Base-by-base conservation (phyloP, 768 basidiomycete genomes). In the Amanita pseudoporphyria region DNA sequence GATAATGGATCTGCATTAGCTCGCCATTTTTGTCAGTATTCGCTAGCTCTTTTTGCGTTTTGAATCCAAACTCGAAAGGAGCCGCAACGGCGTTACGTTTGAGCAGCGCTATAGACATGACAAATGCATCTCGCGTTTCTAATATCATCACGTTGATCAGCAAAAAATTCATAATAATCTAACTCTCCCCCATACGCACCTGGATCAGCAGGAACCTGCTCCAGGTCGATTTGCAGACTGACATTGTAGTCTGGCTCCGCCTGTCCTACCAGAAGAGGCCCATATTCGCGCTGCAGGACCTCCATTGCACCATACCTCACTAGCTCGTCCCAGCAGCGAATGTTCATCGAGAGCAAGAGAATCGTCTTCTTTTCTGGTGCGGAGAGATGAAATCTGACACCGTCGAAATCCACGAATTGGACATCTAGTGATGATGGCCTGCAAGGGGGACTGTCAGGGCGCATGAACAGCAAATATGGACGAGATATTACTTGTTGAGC, bases 331-430 rank as follows among this genome's bases (percentile, higher is more conserved):
- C 95, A 99, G 71, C 95, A 99, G 43, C 89, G 84, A 52, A 98
- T 93, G 65, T 84, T 84, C 92, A 99, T 98, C 26, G 95, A 98
- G 18, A 99, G 77, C 33, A 88, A 70, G 18, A 98, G 71, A 3
- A 74, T 62, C 0, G 86, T 84, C 72, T 95, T 90, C 62, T 84
- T 81, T 19, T 87, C 81, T 3, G 87, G 87, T 0, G 93, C 93
- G 12, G 88, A 88, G 41, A 98, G 68, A 64, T 87, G 94, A 69
- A 97, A 99, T 38, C 92, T 81, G 47, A 97, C 93, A 43, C 91
- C 87, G 63, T 99, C 96, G 57, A 92, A 99, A 69, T 99, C 96
- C 47, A 98, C 96, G 58, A 99, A 99, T 51, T 89, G 80, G 49
- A 98, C 86, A 70, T 99, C 96, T 53, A 97, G 73, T 26, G 87